Percentiles rank a stretch among this genome's conserved stretches.
Evolutionary conservation across 345 rosid species (phyloP).

Genomic region (Sisymbrium altissimum): DNA sequence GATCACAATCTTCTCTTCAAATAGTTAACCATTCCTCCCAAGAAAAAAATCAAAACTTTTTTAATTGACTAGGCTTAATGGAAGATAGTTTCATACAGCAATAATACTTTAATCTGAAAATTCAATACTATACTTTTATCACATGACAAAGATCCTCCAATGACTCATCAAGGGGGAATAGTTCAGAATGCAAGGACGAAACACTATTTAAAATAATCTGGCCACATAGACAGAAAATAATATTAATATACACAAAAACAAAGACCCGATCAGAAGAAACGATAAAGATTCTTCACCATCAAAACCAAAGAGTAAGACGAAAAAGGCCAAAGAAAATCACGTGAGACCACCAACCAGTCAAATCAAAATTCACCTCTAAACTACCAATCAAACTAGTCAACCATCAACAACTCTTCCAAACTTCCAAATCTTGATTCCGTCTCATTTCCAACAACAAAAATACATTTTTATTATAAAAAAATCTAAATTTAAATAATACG

Average conservation of each 20-base stretch:
- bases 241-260: not conserved
- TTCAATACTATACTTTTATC: not conserved
- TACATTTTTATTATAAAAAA: not conserved
- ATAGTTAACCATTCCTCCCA: not conserved
- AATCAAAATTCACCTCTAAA: not conserved
- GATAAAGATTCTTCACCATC: constrained; percentile 1
- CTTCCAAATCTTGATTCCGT: constrained; percentile 2
- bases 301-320: not conserved
- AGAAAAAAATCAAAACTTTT: not conserved
- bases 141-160: constrained; percentile 7
- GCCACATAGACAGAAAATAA: not conserved
- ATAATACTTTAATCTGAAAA: not conserved
- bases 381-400: constrained; percentile 3
- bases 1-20: not conserved
- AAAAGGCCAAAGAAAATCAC: constrained; percentile 23
- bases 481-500: not conserved
- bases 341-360: not conserved
- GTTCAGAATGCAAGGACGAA: not conserved
- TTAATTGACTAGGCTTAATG: not conserved
- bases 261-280: constrained; percentile 30
- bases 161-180: constrained; percentile 2
- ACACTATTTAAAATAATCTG: not conserved
- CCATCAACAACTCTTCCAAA: not conserved
- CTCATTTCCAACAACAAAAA: not conserved
- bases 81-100: not conserved